phyloP scores from a whole-genome alignment of 148 eudicot species.

The Amaranthus cruentus region DNA sequence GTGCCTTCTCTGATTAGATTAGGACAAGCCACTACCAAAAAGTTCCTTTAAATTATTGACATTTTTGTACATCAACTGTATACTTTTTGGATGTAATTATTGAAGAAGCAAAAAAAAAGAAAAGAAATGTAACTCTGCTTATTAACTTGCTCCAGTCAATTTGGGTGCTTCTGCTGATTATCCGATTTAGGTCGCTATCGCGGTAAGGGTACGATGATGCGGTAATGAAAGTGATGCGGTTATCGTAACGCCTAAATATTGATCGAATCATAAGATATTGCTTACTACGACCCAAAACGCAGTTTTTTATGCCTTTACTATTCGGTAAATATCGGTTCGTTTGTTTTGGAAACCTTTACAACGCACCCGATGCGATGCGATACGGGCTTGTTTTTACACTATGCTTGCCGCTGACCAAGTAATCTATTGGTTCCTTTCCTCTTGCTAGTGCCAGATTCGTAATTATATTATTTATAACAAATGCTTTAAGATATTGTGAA shows the following conservation, averaged over 20 bases:
- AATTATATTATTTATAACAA: neutral
- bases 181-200: neutral
- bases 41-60: slow-evolving; percentile 23
- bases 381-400: too few relatives aligned
- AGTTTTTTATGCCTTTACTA: too few relatives aligned
- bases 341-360: too few relatives aligned
- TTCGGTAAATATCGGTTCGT: too few relatives aligned
- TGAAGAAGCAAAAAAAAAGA: neutral
- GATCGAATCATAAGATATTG: too few relatives aligned
- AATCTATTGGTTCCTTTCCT: slow-evolving; percentile 18
- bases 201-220: too few relatives aligned
- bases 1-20: slow-evolving; percentile 20
- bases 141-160: slow-evolving; percentile 11
- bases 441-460: slow-evolving; percentile 14
- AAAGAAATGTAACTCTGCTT: slow-evolving; percentile 5
- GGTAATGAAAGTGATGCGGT: too few relatives aligned
- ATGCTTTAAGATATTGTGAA: neutral
- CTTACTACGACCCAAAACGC: too few relatives aligned
- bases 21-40: slow-evolving; percentile 28
- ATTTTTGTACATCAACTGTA: slow-evolving; percentile 17
- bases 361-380: too few relatives aligned
- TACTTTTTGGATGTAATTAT: neutral
- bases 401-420: slow-evolving; percentile 15
- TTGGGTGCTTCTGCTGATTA: slow-evolving; percentile 1
- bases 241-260: too few relatives aligned